phyloP scores from a whole-genome alignment of 306 rosid genomes.

The Gleditsia sinensis region DNA sequence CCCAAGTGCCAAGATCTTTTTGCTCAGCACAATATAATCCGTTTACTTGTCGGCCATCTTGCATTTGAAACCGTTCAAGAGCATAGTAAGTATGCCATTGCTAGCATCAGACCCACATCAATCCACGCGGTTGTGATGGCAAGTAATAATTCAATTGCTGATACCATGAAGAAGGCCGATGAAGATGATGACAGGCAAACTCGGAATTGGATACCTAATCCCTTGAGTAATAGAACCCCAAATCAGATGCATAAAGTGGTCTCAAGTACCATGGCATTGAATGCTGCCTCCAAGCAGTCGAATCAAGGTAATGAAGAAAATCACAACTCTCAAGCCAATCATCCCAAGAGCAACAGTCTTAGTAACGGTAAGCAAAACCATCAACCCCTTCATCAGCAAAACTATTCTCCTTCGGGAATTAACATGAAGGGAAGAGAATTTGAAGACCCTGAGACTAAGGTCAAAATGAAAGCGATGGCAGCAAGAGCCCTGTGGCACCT shows the following conservation, averaged over 20 bases:
- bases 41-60: slow-evolving; percentile 76
- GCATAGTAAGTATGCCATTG: slow-evolving; percentile 68
- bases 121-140: slow-evolving; percentile 75
- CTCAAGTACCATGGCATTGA: slow-evolving; percentile 57
- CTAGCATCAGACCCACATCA: slow-evolving; percentile 50
- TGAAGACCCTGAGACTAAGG: slow-evolving; percentile 75
- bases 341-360: slow-evolving; percentile 29
- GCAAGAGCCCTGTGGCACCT: slow-evolving; percentile 78
- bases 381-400: slow-evolving; percentile 43
- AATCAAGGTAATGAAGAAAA: slow-evolving; percentile 23
- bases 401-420: slow-evolving; percentile 42
- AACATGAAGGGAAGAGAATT: slow-evolving; percentile 62
- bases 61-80: slow-evolving; percentile 84
- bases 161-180: slow-evolving; percentile 6
- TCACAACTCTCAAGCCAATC: slow-evolving; percentile 18
- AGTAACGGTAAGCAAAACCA: slow-evolving; percentile 48
- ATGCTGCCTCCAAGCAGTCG: slow-evolving; percentile 37
- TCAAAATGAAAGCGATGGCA: slow-evolving; percentile 77
- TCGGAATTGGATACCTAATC: slow-evolving; percentile 47
- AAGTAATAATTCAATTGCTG: slow-evolving; percentile 41
- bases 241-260: slow-evolving; percentile 66
- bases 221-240: slow-evolving; percentile 45
- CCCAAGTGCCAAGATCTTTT: slow-evolving; percentile 78
- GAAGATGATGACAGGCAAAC: slow-evolving; percentile 51
- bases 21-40: slow-evolving; percentile 70